Percentiles rank a stretch among this genome's conserved stretches.
phyloP scores from a whole-genome alignment of 1,284 basidiomycete genomes.

The Rhodotorula sp. region DNA sequence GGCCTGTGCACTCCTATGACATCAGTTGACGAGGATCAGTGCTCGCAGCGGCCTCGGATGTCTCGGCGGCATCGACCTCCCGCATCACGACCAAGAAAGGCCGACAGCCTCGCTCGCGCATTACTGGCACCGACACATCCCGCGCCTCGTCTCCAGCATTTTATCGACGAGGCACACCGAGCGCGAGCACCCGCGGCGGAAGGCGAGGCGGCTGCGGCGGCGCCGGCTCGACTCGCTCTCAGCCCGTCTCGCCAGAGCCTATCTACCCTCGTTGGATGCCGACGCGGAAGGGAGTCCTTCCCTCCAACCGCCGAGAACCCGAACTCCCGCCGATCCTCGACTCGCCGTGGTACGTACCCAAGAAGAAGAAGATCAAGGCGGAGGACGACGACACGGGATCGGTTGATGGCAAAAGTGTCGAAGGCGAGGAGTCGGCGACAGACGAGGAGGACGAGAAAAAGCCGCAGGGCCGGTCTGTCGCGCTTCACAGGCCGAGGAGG shows the following conservation, averaged over 20 bases:
- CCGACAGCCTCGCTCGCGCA: constrained; percentile 7
- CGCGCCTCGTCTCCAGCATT: neutral
- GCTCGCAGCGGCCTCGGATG: constrained; percentile 9
- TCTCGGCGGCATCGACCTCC: neutral
- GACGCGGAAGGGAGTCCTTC: constrained; percentile 9
- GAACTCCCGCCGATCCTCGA: constrained; percentile 21
- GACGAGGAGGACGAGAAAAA: constrained; percentile 8
- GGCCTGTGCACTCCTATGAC: neutral
- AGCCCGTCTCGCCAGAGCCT: neutral
- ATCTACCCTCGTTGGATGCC: constrained; percentile 12
- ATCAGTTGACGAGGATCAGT: too few relatives aligned
- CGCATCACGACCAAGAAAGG: neutral
- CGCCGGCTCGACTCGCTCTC: neutral
- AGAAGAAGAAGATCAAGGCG: constrained; percentile 12
- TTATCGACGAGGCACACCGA: neutral
- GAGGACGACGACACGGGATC: too few relatives aligned
- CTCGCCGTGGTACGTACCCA: constrained; percentile 27
- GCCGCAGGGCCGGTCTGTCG: constrained; percentile 10
- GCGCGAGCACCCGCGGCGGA: neutral
- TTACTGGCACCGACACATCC: neutral
- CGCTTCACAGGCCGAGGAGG: constrained; percentile 12
- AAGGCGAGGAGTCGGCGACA: constrained; percentile 5
- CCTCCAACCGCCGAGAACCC: constrained; percentile 3
- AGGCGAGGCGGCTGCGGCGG: too few relatives aligned
- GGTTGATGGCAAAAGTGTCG: neutral